Evolutionary conservation across 2,329 filamentous ascomycete genomes (phyloP), one percentile per base, ranked within the genome.

Genomic region (Byssochlamys sp.): DNA sequence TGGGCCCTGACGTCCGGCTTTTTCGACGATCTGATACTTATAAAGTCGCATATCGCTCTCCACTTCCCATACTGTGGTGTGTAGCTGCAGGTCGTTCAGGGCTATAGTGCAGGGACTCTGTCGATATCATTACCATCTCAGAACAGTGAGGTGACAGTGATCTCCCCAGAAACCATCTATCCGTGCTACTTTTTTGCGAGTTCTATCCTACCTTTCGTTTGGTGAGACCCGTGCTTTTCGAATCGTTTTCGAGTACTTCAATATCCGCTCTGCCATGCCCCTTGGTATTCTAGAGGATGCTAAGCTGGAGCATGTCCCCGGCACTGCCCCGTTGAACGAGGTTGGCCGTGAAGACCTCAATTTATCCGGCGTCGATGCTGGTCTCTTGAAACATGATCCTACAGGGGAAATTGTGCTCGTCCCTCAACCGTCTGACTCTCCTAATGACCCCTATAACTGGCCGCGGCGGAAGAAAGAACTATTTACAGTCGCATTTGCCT

Each of bases 401-500:
- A 69, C 64, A 1, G 65, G 62, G 1, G 45, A 63, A 26, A 63
- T 67, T 51, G 64, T 67, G 2, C 62, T 67, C n/a, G 64, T 67
- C 4, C 65, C 65, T 1, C 65, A 67, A 31, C 65, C 65, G 11
- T 67, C 65, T 0, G 60, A 65, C 50, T 66, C 64, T 3, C 62
- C 63, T 2, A 63, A 66, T 53, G 65, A 67, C 28, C 65, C 65
- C 7, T 65, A 65, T 54, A 67, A 66, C 50, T 67, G 65, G 65
- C 57, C 65, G 6, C 59, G 65, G 12, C 53, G 14, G 25, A 66
- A 65, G 58, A 71, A 76, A 66, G 66, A 75, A 63, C 52, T 67
- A 28, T 73, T 76, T 53, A 72, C 73, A 14, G 65, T 76, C 28
- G 66, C 71, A 2, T 76, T 68, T 58, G 73, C 69, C 19, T 75